A percentile compares a stretch with the other conserved stretches of the same genome.
Conservation (phyloP, 2,329 filamentous ascomycete species). For the Hymenoscyphus occultus region DNA sequence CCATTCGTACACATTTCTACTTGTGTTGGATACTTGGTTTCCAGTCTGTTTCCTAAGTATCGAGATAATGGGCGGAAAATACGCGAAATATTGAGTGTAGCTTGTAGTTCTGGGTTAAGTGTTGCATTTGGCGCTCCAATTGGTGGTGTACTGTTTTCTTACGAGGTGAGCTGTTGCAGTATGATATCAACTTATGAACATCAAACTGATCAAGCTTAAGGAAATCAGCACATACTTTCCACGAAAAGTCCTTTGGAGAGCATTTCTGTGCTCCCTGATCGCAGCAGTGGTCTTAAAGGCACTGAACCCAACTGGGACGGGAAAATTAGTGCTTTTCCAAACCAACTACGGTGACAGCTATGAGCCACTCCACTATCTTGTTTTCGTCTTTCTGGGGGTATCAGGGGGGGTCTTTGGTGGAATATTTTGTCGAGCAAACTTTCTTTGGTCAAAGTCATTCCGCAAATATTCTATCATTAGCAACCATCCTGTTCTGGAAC, state of each 20-base stretch:
- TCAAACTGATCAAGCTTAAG: conserved; percentile 27
- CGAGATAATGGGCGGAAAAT: conserved; percentile 55
- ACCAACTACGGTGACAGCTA: conserved; percentile 58
- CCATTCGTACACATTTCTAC: conserved; percentile 61
- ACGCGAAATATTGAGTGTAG: conserved; percentile 55
- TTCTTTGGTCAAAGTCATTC: conserved; percentile 54
- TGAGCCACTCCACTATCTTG: conserved; percentile 51
- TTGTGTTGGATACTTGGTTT: conserved; percentile 54
- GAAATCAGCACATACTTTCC: conserved; percentile 61
- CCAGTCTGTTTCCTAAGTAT: conserved; percentile 53
- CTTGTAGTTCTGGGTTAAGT: conserved; percentile 53
- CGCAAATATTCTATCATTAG: conserved; percentile 51
- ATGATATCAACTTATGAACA: background rate
- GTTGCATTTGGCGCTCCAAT: conserved; percentile 61
- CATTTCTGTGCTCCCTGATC: conserved; percentile 55
- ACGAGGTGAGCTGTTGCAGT: conserved; percentile 39
- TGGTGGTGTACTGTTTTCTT: conserved; percentile 58
- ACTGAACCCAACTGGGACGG: conserved; percentile 58
- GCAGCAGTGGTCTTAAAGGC: conserved; percentile 54
- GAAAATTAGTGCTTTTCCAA: conserved; percentile 59
- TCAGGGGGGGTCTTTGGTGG: conserved; percentile 58
- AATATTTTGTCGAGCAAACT: conserved; percentile 56
- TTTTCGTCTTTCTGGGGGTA: conserved; percentile 55
- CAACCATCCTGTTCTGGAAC: conserved; percentile 53
- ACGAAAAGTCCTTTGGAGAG: conserved; percentile 55